Conservation (phyloP, 352 stramenopile species). For the Phytophthora meadii region DNA sequence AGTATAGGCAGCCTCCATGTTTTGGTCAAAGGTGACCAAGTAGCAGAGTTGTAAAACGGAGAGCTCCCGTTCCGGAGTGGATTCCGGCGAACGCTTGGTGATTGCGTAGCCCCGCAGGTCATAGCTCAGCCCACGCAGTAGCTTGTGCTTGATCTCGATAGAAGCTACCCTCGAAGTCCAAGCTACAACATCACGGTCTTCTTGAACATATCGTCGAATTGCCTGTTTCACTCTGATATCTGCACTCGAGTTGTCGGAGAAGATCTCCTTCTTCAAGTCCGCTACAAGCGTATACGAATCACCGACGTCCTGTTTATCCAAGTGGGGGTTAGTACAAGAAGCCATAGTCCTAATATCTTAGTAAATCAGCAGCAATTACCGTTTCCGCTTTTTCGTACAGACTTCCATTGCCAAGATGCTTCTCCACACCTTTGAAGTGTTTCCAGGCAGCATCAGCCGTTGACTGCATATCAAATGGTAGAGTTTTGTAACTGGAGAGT, state of each 20-base stretch:
- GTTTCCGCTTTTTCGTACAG: constrained; percentile 31
- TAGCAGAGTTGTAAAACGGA: constrained; percentile 22
- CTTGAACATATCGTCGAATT: constrained; percentile 49
- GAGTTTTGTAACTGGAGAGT: constrained; percentile 26
- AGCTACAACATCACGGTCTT: constrained; percentile 50
- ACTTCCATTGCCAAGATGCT: constrained; percentile 26
- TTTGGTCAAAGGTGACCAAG: constrained; percentile 15
- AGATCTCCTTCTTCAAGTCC: constrained; percentile 51
- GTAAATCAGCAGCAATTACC: neutral
- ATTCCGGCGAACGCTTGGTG: constrained; percentile 12
- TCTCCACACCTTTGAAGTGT: constrained; percentile 32
- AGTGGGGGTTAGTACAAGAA: neutral
- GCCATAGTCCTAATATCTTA: neutral
- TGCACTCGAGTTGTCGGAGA: constrained; percentile 39
- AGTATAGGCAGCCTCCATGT: constrained; percentile 7
- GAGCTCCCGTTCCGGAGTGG: constrained; percentile 1
- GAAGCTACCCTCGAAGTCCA: constrained; percentile 40
- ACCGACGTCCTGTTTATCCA: constrained; percentile 14
- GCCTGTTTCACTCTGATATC: constrained; percentile 57
- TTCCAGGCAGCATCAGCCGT: constrained; percentile 21
- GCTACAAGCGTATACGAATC: constrained; percentile 49
- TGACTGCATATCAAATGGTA: constrained; percentile 21
- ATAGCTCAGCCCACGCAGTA: constrained; percentile 38
- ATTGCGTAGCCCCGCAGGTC: constrained; percentile 56
- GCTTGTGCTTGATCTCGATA: constrained; percentile 52